Base-by-base conservation (phyloP, 805 yeast species). In the Jamesozyma piceae region DNA sequence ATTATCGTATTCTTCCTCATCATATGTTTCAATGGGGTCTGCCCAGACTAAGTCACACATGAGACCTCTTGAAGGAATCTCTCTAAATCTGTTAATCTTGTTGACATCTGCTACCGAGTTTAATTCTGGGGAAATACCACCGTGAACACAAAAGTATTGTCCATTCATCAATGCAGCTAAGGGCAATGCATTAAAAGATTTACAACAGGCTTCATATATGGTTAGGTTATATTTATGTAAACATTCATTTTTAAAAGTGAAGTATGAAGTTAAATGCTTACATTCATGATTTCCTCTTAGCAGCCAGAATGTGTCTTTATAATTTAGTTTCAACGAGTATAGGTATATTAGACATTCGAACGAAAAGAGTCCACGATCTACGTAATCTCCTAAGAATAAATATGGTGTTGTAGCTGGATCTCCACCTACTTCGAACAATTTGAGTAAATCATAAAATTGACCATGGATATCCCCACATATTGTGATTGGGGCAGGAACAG, bases 381-480 rank as follows among this genome's bases (percentile, higher is more conserved):
- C 97, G 58, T 89, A 90, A 64, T 90, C 97, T 14, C 97, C 97
- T 43, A 89, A 65, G 55, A 90, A 89, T 42, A 89, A 67, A 60
- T 86, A 90, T 17, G 83, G 72, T 1, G 94, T 81, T n/a, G 58
- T 64, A 14, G 66, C 69, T 11, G 97, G 95, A 56, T 82, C 80
- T 2, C 97, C 97, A 32, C 96, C 95, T 15, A 88, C 90, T 59
- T 90, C 97, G 57, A 90, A 85, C 35, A 90, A 67, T 63, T 89
- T 88, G 76, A 89, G 71, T 52, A 90, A 70, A 62, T 90, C 98
- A 61, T 75, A 89, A 61, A 76, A 87, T 62, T 90, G 97, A 15
- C 98, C 98, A 63, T 90, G 97, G n/a, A 89, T 74, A 64, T 90
- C 97, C 43, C 98, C 98, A 66, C 97, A 88, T 2, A 90, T 88